Base-by-base conservation (phyloP, 1,139 yeast species). In the Hansenula sp. region DNA sequence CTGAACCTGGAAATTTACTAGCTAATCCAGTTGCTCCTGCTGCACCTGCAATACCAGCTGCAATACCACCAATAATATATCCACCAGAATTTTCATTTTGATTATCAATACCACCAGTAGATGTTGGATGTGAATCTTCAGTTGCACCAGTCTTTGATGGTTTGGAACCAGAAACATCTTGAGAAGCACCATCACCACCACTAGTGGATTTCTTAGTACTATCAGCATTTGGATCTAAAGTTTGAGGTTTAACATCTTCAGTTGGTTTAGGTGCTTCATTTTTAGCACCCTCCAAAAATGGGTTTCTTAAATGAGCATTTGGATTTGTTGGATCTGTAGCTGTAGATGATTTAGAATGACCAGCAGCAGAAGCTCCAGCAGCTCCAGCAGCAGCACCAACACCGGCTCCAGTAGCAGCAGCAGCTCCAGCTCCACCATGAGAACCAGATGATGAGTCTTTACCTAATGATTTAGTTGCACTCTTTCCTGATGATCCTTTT, bases 11-110 rank as follows among this genome's bases (percentile, higher is more conserved):
- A 18, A 32, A 22, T 12, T 32, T 32, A 17, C 14, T 18, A 13
- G 35, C 17, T 25, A 33, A 18, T 2, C 36, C 39, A 40, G 38
- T 36, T 41, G 42, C 42, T 35, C 25, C 32, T 35, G 36, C 27
- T 14, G 35, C 43, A 18, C 32, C 28, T 7, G 34, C 41, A 6
- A 33, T 14, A 35, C 33, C 47, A 21, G 44, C 39, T 18, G 37
- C 44, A 29, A 36, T 36, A 19, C 44, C 46, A 31, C 45, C 48
- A 17, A 37, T 32, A 14, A 41, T 38, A 21, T 41, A 34, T 17
- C 43, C 44, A 30, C 36, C 36, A 29, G 47, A 42, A 25, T 37
- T 40, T 20, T 39, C 43, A 14, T 33, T 36, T n/a, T 43, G 32
- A 27, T 43, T 36, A 27, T 32, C 38, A 29, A 42, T 46, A 32